Evolutionary conservation across 1,284 basidiomycete species (phyloP).

Genomic region (Apiotrichum porosum): DNA sequence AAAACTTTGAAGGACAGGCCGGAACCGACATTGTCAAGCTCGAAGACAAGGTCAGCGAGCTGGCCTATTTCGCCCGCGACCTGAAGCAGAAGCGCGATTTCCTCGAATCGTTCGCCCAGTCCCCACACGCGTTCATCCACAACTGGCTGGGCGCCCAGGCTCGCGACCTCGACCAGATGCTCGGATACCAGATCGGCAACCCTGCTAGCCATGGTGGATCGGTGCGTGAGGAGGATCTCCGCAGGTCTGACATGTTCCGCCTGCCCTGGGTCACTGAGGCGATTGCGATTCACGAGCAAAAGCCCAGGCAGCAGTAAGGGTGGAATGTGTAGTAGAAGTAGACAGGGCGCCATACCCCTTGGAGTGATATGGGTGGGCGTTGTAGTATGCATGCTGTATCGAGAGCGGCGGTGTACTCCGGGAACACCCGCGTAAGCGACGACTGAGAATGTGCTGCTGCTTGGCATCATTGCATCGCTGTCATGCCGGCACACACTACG

Average conservation of each 20-base stretch:
- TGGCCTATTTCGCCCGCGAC: constrained; percentile 77
- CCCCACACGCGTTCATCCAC: constrained; percentile 64
- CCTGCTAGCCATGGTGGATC: constrained; percentile 51
- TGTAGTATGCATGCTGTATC: no score
- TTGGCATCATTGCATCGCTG: no score
- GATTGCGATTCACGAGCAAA: constrained; percentile 42
- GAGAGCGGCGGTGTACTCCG: no score
- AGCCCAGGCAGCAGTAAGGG: not conserved
- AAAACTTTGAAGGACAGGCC: constrained; percentile 64
- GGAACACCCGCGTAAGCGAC: no score
- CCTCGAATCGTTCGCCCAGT: constrained; percentile 67
- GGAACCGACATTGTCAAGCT: constrained; percentile 65
- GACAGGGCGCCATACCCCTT: no score
- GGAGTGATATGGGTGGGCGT: no score
- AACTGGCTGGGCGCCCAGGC: constrained; percentile 88
- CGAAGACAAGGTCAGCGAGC: constrained; percentile 80
- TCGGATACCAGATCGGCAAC: constrained; percentile 71
- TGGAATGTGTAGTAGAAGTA: no score
- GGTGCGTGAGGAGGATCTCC: constrained; percentile 79
- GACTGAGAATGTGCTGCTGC: no score
- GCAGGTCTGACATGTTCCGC: constrained; percentile 80
- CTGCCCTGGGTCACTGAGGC: constrained; percentile 68
- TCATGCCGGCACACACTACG: no score
- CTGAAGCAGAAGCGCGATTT: constrained; percentile 82
- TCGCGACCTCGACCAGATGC: constrained; percentile 77